Conservation (phyloP, 768 basidiomycete genomes). For the Rhizopogon vesiculosus region DNA sequence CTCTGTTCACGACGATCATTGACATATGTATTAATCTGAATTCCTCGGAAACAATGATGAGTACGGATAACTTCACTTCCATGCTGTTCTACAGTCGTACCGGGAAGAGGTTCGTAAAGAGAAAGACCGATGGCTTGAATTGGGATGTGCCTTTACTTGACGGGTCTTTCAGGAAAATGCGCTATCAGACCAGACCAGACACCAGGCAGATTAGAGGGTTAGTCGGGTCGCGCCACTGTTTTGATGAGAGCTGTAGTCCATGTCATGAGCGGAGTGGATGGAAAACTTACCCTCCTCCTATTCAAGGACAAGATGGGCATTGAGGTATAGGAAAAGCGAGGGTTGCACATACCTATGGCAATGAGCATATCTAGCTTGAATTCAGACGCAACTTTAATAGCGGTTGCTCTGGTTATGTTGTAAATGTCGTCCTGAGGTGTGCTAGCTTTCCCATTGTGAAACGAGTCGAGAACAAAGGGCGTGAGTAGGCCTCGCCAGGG, state of each 20-base stretch:
- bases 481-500: too few species aligned
- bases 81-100: conserved; percentile 65
- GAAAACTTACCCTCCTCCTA: conserved; percentile 76
- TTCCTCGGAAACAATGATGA: conserved; percentile 33
- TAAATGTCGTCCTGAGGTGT: conserved; percentile 80
- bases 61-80: conserved; percentile 87
- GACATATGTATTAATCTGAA: conserved; percentile 1
- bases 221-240: conserved; percentile 31
- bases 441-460: conserved; percentile 37
- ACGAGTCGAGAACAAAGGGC: background rate
- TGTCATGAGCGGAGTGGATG: conserved; percentile 7
- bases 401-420: conserved; percentile 70
- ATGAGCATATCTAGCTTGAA: conserved; percentile 88
- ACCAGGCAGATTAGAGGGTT: background rate
- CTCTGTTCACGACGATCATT: conserved; percentile 31
- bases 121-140: conserved; percentile 97
- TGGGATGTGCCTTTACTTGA: conserved; percentile 71
- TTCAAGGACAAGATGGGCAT: background rate
- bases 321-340: background rate
- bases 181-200: conserved; percentile 33
- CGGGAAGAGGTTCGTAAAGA: conserved; percentile 86
- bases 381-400: conserved; percentile 61
- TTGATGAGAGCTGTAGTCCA: conserved; percentile 10
- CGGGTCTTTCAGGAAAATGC: conserved; percentile 80
- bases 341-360: conserved; percentile 59